A percentile compares a stretch with the other conserved stretches of the same genome.
phyloP scores from a whole-genome alignment of 345 rosid species.

The Eucalyptus curtisii region DNA sequence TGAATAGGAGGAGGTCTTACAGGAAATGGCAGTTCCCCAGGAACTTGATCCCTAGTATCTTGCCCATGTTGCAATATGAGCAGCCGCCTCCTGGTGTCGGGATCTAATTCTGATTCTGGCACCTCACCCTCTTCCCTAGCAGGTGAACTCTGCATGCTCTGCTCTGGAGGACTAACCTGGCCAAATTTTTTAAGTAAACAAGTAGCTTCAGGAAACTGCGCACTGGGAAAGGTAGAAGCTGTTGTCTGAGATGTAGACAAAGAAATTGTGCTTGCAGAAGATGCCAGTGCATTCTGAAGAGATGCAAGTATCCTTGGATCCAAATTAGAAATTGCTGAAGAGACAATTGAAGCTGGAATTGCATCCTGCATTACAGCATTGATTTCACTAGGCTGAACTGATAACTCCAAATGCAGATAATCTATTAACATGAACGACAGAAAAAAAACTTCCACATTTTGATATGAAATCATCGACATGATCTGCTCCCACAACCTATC shows the following conservation, averaged over 20 bases:
- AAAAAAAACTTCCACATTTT: background rate
- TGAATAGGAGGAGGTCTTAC: slow-evolving; percentile 46
- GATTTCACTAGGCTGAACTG: background rate
- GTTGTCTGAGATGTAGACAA: slow-evolving; percentile 36
- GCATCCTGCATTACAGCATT: slow-evolving; percentile 44
- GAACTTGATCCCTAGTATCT: slow-evolving; percentile 64
- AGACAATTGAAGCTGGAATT: slow-evolving; percentile 41
- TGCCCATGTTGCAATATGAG: slow-evolving; percentile 98
- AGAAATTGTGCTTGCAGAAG: slow-evolving; percentile 54
- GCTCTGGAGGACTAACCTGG: slow-evolving; percentile 44
- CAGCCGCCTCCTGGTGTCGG: slow-evolving; percentile 92
- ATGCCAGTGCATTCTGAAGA: slow-evolving; percentile 41
- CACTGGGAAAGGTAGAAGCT: slow-evolving; percentile 28
- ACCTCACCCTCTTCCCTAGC: slow-evolving; percentile 99
- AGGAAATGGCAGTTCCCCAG: slow-evolving; percentile 63
- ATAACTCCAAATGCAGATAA: background rate
- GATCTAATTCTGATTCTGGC: slow-evolving; percentile 97
- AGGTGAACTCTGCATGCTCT: slow-evolving; percentile 80
- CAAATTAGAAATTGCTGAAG: slow-evolving; percentile 35
- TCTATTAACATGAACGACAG: background rate
- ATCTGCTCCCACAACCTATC: background rate
- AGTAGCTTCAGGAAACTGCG: slow-evolving; percentile 47
- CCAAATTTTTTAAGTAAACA: slow-evolving; percentile 44
- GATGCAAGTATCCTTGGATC: slow-evolving; percentile 60
- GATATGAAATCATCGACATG: background rate